A percentile compares a stretch with the other conserved stretches of the same genome.
phyloP scores from a whole-genome alignment of 257 asterid species.

The Sherardia arvensis region DNA sequence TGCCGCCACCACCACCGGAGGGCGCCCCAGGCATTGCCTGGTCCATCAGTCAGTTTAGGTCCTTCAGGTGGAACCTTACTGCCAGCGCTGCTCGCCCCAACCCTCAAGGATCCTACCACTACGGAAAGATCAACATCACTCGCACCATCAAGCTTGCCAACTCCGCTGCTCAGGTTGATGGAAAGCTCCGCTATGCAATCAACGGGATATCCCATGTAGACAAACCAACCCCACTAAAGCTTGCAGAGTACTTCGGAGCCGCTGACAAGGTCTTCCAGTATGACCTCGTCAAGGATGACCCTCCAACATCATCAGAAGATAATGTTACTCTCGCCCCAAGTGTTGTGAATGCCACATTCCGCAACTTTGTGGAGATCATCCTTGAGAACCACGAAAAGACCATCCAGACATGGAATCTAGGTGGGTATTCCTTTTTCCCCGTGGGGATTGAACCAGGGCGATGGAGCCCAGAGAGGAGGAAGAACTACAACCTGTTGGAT shows the following conservation, averaged over 20 bases:
- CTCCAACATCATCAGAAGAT: neutral
- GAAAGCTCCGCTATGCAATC: slow-evolving; percentile 23
- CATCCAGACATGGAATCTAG: slow-evolving; percentile 41
- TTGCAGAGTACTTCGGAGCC: slow-evolving; percentile 21
- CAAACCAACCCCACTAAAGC: slow-evolving; percentile 19
- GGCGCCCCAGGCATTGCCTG: slow-evolving; percentile 17
- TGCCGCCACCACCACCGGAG: slow-evolving; percentile 31
- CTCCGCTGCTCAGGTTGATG: slow-evolving; percentile 6
- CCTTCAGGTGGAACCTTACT: slow-evolving; percentile 28
- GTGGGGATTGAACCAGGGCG: slow-evolving; percentile 40
- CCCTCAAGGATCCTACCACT: slow-evolving; percentile 28
- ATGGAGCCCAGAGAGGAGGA: slow-evolving; percentile 46
- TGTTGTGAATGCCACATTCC: slow-evolving; percentile 34
- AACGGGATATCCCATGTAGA: slow-evolving; percentile 23
- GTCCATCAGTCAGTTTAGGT: slow-evolving; percentile 26
- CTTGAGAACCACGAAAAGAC: slow-evolving; percentile 46
- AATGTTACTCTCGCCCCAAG: slow-evolving; percentile 14
- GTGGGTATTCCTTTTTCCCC: slow-evolving; percentile 41
- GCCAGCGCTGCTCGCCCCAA: slow-evolving; percentile 33
- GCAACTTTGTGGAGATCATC: slow-evolving; percentile 44
- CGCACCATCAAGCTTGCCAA: slow-evolving; percentile 22
- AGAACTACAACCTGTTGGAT: slow-evolving; percentile 42
- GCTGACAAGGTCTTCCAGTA: slow-evolving; percentile 20
- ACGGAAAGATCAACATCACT: slow-evolving; percentile 25
- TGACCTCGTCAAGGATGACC: slow-evolving; percentile 26